Percentiles rank a stretch among this genome's conserved stretches.
phyloP scores from a whole-genome alignment of 208 protist genomes.

The Acanthamoeba polyphaga region DNA sequence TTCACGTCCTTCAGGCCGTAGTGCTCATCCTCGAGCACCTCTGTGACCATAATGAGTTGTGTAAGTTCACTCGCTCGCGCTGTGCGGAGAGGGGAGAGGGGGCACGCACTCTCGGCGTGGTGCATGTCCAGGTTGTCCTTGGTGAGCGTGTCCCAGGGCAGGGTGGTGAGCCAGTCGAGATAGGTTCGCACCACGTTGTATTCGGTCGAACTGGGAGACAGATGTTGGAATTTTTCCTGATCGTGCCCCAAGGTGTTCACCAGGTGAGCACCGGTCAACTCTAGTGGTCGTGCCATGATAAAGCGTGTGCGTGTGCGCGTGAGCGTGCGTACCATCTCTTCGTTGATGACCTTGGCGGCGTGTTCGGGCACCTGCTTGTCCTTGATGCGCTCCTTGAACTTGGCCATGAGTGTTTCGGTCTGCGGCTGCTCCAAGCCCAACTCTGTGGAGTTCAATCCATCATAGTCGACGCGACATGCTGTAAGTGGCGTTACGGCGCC shows the following conservation, averaged over 20 bases:
- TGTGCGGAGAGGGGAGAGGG: not conserved
- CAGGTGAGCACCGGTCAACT: not conserved
- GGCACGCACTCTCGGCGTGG: slow-evolving; percentile 71
- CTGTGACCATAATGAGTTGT: not conserved
- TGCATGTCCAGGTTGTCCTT: slow-evolving; percentile 89
- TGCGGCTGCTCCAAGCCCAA: slow-evolving; percentile 63
- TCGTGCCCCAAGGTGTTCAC: not conserved
- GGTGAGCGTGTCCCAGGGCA: not conserved
- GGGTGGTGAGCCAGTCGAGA: slow-evolving; percentile 90
- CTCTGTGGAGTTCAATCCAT: not conserved
- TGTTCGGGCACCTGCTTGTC: slow-evolving; percentile 34
- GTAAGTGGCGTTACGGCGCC: too few species aligned
- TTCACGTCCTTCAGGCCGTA: slow-evolving; percentile 93
- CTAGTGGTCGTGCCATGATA: not conserved
- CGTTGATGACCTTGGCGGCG: slow-evolving; percentile 71
- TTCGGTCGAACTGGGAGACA: slow-evolving; percentile 80
- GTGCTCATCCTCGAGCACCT: slow-evolving; percentile 89
- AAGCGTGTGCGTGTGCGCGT: too few species aligned
- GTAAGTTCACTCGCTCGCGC: not conserved
- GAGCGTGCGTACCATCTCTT: slow-evolving; percentile 76
- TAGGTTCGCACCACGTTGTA: slow-evolving; percentile 92
- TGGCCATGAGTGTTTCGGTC: slow-evolving; percentile 70
- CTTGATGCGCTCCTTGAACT: slow-evolving; percentile 58
- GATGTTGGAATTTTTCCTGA: slow-evolving; percentile 28
- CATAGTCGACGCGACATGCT: not conserved